Evolutionary conservation across 108 stramenopile genomes (phyloP), one percentile per base, ranked within the genome.

Genomic region (Cylindrotheca closterium): DNA sequence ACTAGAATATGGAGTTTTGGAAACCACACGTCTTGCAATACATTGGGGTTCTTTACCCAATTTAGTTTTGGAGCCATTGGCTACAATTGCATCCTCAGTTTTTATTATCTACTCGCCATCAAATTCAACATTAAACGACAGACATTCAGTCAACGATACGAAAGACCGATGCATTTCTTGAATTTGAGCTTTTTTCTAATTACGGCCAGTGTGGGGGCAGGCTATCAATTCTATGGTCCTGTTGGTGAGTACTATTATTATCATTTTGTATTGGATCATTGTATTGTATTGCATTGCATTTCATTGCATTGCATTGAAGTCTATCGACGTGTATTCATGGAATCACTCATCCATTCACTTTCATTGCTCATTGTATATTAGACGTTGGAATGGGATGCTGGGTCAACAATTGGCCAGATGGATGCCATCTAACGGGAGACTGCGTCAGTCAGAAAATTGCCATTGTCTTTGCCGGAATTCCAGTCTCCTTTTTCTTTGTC

Each of bases 31-130:
- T 51, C 60, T 15, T 60, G 60, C 47, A 21, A 10, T 17, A 30
- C 22, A 15, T 27, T 26, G 23, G 60, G 60, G n/a, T 58, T 58
- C 56, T 58, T 58, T 32, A 52, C 51, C 10, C 51, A 52, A 25
- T 21, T 52, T 21, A 24, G 18, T n/a, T 52, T 52, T 52, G 21
- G 15, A 21, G 19, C 51, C 19, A 10, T 21, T 52, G 24, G 19
- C 12, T 60, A 49, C 47, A 49, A 25, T 25, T 22, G 42, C 19
- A 25, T 18, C 25, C 60, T 60, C 42, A 24, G 22, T 15, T 1
- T 60, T 8, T 60, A 60, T 25, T 60, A 60, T 28, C 21, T 60
- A 17, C 21, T 60, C 49, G 24, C 25, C 15, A 47, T 60, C 8
- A 24, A 15, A 25, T 60, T 21, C 24, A 15, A 15, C 15, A n/a